Evolutionary conservation across 139 green algal species (phyloP).

Genomic region (Desmodesmus armatus): DNA sequence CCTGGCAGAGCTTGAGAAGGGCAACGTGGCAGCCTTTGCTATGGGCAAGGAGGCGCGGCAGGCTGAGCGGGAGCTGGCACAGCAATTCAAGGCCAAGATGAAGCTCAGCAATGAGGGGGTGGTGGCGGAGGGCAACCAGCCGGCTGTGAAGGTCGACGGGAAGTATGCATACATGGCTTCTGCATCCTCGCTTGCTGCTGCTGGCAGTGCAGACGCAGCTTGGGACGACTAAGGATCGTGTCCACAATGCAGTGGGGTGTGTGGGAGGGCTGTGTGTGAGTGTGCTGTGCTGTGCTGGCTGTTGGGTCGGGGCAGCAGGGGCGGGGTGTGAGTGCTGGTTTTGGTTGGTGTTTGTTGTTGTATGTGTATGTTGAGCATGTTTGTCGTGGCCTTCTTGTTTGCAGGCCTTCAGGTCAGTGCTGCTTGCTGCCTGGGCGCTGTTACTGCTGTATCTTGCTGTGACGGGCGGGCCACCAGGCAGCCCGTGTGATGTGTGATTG

Average conservation of each 20-base stretch:
- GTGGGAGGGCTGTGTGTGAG: neutral
- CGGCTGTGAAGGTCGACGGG: conserved; percentile 77
- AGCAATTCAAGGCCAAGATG: conserved; percentile 67
- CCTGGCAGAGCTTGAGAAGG: conserved; percentile 78
- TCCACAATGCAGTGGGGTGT: too few relatives aligned
- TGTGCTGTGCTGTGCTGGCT: neutral
- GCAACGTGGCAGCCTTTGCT: conserved; percentile 87
- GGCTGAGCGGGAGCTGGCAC: conserved; percentile 71
- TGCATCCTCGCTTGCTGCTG: conserved; percentile 33
- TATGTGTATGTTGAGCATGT: too few relatives aligned
- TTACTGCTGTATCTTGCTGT: too few relatives aligned
- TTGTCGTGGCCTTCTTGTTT: too few relatives aligned
- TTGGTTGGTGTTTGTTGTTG: too few relatives aligned
- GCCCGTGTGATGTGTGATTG: too few relatives aligned
- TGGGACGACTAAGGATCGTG: conserved; percentile 46
- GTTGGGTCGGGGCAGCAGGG: too few relatives aligned
- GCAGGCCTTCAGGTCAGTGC: too few relatives aligned
- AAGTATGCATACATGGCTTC: conserved; percentile 75
- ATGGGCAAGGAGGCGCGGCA: conserved; percentile 83
- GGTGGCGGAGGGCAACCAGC: conserved; percentile 49
- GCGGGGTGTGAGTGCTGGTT: too few relatives aligned
- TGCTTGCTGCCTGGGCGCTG: too few relatives aligned
- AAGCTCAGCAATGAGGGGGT: conserved; percentile 51
- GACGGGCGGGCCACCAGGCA: too few relatives aligned
- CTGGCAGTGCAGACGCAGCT: conserved; percentile 71